Conservation (phyloP, 148 eudicot genomes). For the Limonium bicolor region DNA sequence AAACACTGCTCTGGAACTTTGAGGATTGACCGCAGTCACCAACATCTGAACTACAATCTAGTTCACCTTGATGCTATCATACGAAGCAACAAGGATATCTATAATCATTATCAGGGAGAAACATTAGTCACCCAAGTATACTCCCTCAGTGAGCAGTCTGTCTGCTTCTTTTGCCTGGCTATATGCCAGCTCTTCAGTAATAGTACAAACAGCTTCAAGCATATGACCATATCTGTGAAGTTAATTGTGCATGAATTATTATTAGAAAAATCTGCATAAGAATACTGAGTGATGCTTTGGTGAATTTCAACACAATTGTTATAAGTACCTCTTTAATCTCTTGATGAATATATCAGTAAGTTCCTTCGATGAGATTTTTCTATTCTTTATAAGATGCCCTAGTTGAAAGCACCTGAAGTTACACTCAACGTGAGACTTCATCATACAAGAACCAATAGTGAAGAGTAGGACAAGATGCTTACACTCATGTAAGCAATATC, state of each 20-base stretch:
- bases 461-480: constrained; percentile 3
- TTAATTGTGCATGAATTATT: not conserved
- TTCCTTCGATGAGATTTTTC: constrained; percentile 60
- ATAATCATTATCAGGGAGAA: not conserved
- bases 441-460: not conserved
- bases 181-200: constrained; percentile 79
- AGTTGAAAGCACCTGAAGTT: too few species aligned
- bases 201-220: constrained; percentile 74
- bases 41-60: not conserved
- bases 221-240: constrained; percentile 44
- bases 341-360: constrained; percentile 61
- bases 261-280: too few species aligned
- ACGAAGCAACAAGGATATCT: not conserved
- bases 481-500: constrained; percentile 88
- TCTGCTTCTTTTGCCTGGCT: constrained; percentile 83
- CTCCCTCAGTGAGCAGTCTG: constrained; percentile 39
- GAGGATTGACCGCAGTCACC: not conserved
- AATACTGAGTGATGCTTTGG: not conserved
- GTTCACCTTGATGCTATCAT: not conserved
- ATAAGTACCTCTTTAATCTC: constrained; percentile 57
- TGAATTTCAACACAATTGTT: not conserved
- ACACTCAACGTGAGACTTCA: too few species aligned
- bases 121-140: constrained; percentile 37
- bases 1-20: not conserved
- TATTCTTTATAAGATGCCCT: constrained; percentile 65